Conservation (phyloP, 805 yeast genomes). For the Wickerhamomyces strasburgensis region DNA sequence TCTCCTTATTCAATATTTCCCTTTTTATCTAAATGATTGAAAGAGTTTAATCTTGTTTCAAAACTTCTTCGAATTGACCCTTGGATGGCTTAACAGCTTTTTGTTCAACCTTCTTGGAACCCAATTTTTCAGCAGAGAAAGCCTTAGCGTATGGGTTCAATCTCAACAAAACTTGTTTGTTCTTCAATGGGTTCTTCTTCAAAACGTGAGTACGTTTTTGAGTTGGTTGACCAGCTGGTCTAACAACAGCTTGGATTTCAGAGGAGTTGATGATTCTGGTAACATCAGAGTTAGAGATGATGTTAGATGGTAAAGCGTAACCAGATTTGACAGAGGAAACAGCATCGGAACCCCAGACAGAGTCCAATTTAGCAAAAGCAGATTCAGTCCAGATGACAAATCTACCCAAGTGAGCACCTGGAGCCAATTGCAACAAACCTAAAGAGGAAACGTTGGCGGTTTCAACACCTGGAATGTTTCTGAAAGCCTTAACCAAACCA, state of each 20-base stretch:
- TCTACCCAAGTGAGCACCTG: conserved; percentile 99
- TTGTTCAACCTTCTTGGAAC: conserved; percentile 71
- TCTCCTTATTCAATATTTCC: too few species aligned
- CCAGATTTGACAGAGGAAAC: conserved; percentile 79
- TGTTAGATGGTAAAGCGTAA: conserved; percentile 91
- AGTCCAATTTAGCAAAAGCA: conserved; percentile 95
- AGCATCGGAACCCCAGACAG: conserved; percentile 93
- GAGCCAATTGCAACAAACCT: conserved; percentile 97
- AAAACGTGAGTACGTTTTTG: conserved; percentile 92
- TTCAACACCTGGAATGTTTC: conserved; percentile 99
- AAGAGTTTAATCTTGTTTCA: conserved; percentile 50
- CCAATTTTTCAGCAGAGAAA: conserved; percentile 86
- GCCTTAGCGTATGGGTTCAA: conserved; percentile 99
- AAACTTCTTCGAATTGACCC: conserved; percentile 63
- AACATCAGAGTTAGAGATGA: conserved; percentile 92
- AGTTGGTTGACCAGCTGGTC: conserved; percentile 92
- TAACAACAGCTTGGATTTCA: conserved; percentile 95
- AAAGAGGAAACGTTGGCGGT: conserved; percentile 87
- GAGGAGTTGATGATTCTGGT: conserved; percentile 98
- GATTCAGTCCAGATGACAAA: conserved; percentile 99
- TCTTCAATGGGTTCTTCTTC: conserved; percentile 99
- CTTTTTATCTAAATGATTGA: neutral
- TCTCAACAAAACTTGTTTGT: conserved; percentile 97
- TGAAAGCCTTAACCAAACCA: conserved; percentile 96
- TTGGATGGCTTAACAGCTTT: conserved; percentile 61